Evolutionary conservation across 306 rosid species (phyloP), one percentile per base, ranked within the genome.

Genomic region (Dryas octopetala): DNA sequence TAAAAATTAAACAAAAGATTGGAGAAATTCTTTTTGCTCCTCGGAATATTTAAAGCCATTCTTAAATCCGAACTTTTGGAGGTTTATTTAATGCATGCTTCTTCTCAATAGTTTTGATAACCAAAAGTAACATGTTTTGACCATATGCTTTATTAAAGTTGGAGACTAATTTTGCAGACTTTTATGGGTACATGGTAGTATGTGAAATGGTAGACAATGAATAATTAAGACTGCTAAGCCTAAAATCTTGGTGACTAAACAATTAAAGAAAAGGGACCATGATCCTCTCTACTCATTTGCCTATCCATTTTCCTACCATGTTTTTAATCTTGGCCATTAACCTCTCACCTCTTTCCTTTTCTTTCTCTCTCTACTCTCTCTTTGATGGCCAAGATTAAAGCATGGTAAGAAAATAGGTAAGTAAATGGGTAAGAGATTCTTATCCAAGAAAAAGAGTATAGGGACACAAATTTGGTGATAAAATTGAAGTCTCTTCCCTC

Each of bases 401-500:
- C 1, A 0, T 23, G 23, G 23, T 23, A 23, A 23, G 1, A 23
- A 23, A 23, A 23, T 23, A 23, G 23, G 23, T 23, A 23, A 23
- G 23, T 23, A 23, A 23, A 23, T 0, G 23, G 23, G 23, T 23
- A 23, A 23, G 23, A 23, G 23, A 23, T 23, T 23, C 23, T 23
- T 23, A 23, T 23, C 23, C 23, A 19, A 4, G 12, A 28, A n/a
- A 8, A 1, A 55, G 66, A 28, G 6, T 14, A 46, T 66, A 66
- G 49, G 44, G 17, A 64, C 53, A 66, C 38, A 32, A 17, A 54
- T 67, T 75, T 77, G 66, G 53, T 72, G 11, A 69, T 66, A 54
- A 73, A 74, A 76, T 63, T 68, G 73, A 71, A 80, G 70, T 32
- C 38, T 69, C 66, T 76, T 75, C 70, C 55, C 68, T 50, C 66